Conservation (phyloP, 2,329 filamentous ascomycete species). For the Xylariales sp. region DNA sequence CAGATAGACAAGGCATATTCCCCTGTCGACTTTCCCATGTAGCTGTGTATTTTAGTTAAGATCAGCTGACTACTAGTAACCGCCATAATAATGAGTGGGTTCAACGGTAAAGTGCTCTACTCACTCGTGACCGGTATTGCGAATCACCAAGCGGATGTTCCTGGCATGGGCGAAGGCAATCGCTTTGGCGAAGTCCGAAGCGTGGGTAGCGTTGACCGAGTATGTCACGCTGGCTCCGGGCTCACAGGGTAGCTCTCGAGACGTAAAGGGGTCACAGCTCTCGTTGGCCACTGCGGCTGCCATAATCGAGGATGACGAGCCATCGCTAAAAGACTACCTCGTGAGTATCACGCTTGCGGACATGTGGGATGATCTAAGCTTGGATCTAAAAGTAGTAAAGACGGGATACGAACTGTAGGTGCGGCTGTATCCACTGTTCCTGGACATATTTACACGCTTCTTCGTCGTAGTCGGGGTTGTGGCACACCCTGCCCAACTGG, state of each 20-base stretch:
- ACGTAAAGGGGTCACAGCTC: constrained; percentile 25
- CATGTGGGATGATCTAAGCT: no score
- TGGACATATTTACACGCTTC: constrained; percentile 9
- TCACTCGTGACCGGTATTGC: constrained; percentile 27
- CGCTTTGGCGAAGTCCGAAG: not conserved
- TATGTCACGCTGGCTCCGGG: constrained; percentile 6
- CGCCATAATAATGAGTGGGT: no score
- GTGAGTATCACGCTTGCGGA: no score
- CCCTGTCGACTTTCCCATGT: constrained; percentile 22
- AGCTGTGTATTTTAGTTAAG: not conserved
- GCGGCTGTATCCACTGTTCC: constrained; percentile 11
- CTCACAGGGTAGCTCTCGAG: not conserved
- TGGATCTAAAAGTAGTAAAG: not conserved
- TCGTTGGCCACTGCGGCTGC: constrained; percentile 18
- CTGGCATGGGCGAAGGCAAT: constrained; percentile 5
- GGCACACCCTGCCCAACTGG: constrained; percentile 11
- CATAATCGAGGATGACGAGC: constrained; percentile 16
- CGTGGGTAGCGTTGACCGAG: constrained; percentile 11
- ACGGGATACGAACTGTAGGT: no score
- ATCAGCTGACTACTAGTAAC: no score
- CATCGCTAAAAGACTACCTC: no score
- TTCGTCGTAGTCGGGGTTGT: constrained; percentile 16
- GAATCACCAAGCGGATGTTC: constrained; percentile 22
- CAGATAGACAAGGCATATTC: constrained; percentile 24
- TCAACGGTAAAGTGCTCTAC: no score